phyloP scores from a whole-genome alignment of 148 eudicot species.

The Rhododendron molle region DNA sequence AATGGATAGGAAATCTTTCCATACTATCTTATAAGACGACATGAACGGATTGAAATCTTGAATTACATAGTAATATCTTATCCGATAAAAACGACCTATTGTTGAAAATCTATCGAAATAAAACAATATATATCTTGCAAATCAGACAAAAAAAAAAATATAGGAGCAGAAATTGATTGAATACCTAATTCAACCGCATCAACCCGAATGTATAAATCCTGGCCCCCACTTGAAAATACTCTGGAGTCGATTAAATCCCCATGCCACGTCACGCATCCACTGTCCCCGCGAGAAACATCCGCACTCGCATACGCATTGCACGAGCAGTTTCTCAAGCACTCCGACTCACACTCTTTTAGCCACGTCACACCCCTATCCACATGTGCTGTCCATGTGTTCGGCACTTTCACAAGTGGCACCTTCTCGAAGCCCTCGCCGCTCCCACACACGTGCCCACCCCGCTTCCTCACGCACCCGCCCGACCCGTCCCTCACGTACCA shows the following conservation, averaged over 20 bases:
- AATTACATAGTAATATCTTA: no score
- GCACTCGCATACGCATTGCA: constrained; percentile 42
- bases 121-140: no score
- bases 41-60: no score
- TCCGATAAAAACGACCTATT: no score
- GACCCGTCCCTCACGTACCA: constrained; percentile 49
- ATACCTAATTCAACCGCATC: constrained; percentile 42
- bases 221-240: constrained; percentile 33
- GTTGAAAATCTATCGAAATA: no score
- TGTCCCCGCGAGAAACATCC: constrained; percentile 17
- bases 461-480: constrained; percentile 37
- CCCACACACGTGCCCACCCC: constrained; percentile 27
- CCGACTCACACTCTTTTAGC: constrained; percentile 24
- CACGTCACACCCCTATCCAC: constrained; percentile 17
- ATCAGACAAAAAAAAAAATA: not conserved
- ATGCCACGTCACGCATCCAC: constrained; percentile 38
- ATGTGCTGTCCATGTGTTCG: constrained; percentile 38
- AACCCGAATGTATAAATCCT: constrained; percentile 39
- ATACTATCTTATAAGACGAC: no score
- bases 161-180: not conserved
- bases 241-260: constrained; percentile 34
- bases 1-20: no score
- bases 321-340: constrained; percentile 44
- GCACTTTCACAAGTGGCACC: constrained; percentile 34
- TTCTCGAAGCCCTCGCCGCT: constrained; percentile 44